Base-by-base conservation (phyloP, 306 rosid species). In the Cicer yamashitae region DNA sequence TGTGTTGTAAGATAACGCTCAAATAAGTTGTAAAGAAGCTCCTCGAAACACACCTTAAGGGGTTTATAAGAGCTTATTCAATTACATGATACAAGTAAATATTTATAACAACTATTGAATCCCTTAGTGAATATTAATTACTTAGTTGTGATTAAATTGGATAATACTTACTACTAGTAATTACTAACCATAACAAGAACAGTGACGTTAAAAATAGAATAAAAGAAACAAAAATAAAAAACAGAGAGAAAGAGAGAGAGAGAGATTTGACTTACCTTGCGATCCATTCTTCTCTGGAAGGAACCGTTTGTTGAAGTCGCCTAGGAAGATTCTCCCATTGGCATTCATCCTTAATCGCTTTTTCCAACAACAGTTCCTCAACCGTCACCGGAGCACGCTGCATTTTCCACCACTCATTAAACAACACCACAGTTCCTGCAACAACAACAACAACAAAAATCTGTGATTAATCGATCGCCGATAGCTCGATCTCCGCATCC, bases 261-360 rank as follows among this genome's bases (percentile, higher is more conserved):
- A 73, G 9, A 20, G 3, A 18, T n/a, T 10, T 22, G 41, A 30
- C 77, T 56, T 66, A 93, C 97, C 94, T 89, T 87, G 84, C 82
- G 75, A 88, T 88, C 98, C 98, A 93, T 67, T 93, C 98, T 82
- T 93, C 97, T 63, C 77, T 93, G 22, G 98, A 84, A 54, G 97
- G 76, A 71, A 93, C 77, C 4, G 85, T 80, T 25, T 79, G 85
- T 75, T 87, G 94, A 78, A 93, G 96, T 75, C 98, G 87, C 83
- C 84, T 88, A 0, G 97, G 94, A 61, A 93, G 91, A 81, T 41
- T 93, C 58, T 91, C 97, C 97, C 97, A 93, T 10, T 83, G 76
- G 20, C 94, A 91, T 79, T 93, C 97, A 51, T 93, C 98, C 81
- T 84, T 86, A 71, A 93, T 79, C 30, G 96, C 92, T 77, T 87